phyloP scores from a whole-genome alignment of 495 filamentous ascomycete species.

The Aspergillus affinis region DNA sequence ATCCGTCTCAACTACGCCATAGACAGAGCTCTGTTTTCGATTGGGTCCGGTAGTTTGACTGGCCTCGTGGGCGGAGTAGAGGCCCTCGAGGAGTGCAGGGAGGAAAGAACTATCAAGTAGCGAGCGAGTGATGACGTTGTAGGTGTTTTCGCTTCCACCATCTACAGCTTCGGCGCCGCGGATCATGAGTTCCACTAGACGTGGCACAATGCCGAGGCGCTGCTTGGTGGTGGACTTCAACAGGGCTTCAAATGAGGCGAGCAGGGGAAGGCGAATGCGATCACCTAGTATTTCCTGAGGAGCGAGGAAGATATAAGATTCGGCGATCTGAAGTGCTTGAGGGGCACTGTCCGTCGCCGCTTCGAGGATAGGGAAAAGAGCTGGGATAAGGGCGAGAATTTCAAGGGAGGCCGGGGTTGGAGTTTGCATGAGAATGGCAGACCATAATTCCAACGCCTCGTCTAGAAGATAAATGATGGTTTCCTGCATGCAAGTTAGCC shows the following conservation, averaged over 20 bases:
- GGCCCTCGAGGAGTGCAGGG: conserved; percentile 62
- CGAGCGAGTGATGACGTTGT: conserved; percentile 60
- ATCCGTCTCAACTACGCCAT: conserved; percentile 71
- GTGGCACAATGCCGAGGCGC: conserved; percentile 62
- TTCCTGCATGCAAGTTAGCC: conserved; percentile 44
- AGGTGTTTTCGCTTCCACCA: conserved; percentile 64
- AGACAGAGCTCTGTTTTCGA: conserved; percentile 58
- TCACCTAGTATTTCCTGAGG: conserved; percentile 72
- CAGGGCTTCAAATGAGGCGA: conserved; percentile 59
- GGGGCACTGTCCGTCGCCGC: conserved; percentile 68
- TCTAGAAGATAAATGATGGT: conserved; percentile 83
- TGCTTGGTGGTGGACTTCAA: conserved; percentile 57
- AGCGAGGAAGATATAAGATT: conserved; percentile 77
- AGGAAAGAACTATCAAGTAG: conserved; percentile 70
- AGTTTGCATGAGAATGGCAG: conserved; percentile 70
- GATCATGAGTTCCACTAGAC: conserved; percentile 69
- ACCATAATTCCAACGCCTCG: conserved; percentile 88
- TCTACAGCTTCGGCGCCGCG: conserved; percentile 68
- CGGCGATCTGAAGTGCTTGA: conserved; percentile 68
- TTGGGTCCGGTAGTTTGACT: conserved; percentile 78
- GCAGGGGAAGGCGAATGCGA: conserved; percentile 53
- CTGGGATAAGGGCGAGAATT: conserved; percentile 64
- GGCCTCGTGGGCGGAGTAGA: conserved; percentile 69
- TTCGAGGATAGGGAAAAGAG: conserved; percentile 70
- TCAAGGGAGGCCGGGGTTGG: conserved; percentile 62